phyloP scores from a whole-genome alignment of 1,284 basidiomycete genomes.

The Athelia psychrophila region DNA sequence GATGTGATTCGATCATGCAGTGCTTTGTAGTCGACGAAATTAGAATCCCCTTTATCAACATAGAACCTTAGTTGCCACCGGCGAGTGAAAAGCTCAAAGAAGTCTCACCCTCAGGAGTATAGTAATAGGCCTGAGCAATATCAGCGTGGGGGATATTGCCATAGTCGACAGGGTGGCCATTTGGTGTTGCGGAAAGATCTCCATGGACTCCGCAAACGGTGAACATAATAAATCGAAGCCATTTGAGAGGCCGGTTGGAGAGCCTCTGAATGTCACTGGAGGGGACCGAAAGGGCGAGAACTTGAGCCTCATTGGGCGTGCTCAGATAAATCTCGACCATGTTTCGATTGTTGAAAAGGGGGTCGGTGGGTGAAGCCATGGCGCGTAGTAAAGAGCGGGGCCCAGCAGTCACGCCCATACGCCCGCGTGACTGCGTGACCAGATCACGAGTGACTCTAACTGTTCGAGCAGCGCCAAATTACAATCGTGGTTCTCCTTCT shows the following conservation, averaged over 20 bases:
- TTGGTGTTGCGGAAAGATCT: neutral
- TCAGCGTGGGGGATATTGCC: neutral
- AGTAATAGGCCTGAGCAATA: neutral
- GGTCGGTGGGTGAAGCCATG: neutral
- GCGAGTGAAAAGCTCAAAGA: neutral
- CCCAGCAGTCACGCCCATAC: no score
- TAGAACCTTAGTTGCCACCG: neutral
- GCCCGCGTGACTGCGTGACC: no score
- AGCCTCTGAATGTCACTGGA: neutral
- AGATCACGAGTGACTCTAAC: neutral
- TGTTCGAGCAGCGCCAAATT: slow-evolving; percentile 13
- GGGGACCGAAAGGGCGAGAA: neutral
- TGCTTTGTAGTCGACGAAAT: neutral
- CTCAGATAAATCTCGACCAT: slow-evolving; percentile 32
- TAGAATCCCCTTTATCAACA: neutral
- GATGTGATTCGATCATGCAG: neutral
- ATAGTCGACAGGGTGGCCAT: neutral
- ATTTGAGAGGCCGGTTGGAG: neutral
- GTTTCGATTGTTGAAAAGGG: slow-evolving; percentile 3
- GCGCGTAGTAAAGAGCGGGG: no score
- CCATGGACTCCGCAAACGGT: neutral
- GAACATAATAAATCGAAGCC: neutral
- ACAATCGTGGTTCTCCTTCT: slow-evolving; percentile 17
- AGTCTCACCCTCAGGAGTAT: neutral
- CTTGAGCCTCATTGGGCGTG: neutral